A percentile compares a stretch with the other conserved stretches of the same genome.
Conservation (phyloP, 306 rosid genomes). For the Bauhinia variegata region DNA sequence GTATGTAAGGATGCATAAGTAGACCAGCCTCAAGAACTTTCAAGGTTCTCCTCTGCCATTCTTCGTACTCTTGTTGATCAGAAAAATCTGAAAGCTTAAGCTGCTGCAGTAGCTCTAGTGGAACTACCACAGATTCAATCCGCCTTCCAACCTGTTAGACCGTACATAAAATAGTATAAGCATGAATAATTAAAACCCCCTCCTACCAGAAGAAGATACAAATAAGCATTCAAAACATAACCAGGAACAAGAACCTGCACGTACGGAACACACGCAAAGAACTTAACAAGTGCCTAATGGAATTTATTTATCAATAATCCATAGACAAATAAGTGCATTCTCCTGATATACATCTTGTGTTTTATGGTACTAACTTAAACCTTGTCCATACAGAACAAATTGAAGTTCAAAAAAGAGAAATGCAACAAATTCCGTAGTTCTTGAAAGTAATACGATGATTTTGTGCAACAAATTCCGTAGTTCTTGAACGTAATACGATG, state of each 20-base stretch:
- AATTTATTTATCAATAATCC: constrained; percentile 16
- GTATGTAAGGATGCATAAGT: constrained; percentile 79
- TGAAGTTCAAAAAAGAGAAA: not conserved
- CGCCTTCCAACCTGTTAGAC: constrained; percentile 79
- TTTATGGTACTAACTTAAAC: not conserved
- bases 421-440: not conserved
- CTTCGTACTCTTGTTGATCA: constrained; percentile 78
- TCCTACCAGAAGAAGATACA: constrained; percentile 1
- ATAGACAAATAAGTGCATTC: not conserved
- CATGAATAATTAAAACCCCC: constrained; percentile 10
- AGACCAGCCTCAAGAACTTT: constrained; percentile 93
- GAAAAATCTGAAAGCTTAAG: constrained; percentile 85
- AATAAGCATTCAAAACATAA: constrained; percentile 1
- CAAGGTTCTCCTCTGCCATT: constrained; percentile 87
- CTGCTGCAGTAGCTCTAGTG: constrained; percentile 93
- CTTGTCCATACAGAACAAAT: not conserved
- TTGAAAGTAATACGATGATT: not conserved
- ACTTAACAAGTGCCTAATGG: not conserved
- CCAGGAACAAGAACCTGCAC: too few species aligned
- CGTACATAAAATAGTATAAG: constrained; percentile 31
- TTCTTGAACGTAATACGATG: not conserved
- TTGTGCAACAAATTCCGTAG: not conserved
- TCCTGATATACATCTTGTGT: not conserved
- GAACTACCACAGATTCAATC: constrained; percentile 94
- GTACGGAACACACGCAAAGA: not conserved